phyloP scores from a whole-genome alignment of 306 rosid genomes.

The Lablab purpureus region DNA sequence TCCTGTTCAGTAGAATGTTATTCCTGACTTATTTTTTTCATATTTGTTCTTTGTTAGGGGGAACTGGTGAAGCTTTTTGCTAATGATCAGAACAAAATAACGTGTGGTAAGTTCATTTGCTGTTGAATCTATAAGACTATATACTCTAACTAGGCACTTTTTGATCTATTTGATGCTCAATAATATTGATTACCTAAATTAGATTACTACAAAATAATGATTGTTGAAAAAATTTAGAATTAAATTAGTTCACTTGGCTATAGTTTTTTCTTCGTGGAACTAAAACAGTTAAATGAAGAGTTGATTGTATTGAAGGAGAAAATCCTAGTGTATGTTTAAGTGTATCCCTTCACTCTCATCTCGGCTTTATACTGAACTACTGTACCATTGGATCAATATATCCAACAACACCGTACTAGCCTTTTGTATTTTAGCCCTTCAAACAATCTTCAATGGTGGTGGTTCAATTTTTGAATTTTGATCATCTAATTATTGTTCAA shows the following conservation, averaged over 20 bases:
- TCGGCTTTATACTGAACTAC: no score
- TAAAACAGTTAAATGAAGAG: background rate
- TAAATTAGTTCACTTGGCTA: background rate
- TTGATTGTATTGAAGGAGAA: background rate
- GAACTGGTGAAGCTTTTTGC: slow-evolving; percentile 90
- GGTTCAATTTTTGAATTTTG: background rate
- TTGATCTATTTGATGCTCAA: background rate
- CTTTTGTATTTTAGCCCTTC: background rate
- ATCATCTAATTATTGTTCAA: background rate
- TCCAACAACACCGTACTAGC: no score
- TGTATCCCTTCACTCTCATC: no score
- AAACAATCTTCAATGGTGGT: background rate
- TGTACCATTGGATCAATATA: no score
- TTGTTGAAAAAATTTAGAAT: background rate
- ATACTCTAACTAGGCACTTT: slow-evolving; percentile 1
- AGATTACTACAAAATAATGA: slow-evolving; percentile 12
- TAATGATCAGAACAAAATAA: slow-evolving; percentile 91
- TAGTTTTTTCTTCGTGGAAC: background rate
- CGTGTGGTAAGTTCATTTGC: slow-evolving; percentile 71
- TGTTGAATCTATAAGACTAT: slow-evolving; percentile 32
- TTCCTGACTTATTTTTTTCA: slow-evolving; percentile 17
- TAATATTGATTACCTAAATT: slow-evolving; percentile 8
- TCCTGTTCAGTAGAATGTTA: slow-evolving; percentile 8
- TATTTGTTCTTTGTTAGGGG: slow-evolving; percentile 69
- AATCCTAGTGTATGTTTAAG: no score